Conservation (phyloP, 352 stramenopile genomes). For the Phytopythium vexans region DNA sequence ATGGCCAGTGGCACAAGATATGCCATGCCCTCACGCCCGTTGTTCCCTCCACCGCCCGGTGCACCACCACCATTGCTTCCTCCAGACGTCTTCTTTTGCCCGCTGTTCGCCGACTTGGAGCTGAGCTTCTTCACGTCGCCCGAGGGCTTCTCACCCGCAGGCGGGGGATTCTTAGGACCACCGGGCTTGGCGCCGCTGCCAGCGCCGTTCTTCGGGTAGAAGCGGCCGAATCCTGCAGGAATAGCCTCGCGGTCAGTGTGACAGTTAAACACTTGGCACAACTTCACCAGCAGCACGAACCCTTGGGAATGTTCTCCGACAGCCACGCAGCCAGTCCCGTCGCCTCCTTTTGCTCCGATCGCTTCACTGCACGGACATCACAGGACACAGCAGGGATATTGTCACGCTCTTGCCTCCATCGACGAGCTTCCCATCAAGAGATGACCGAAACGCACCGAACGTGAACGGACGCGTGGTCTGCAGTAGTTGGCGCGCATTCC, state of each 20-base stretch:
- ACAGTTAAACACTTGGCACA: background rate
- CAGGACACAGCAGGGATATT: background rate
- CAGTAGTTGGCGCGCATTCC: slow-evolving; percentile 40
- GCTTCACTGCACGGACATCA: slow-evolving; percentile 28
- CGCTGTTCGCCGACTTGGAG: slow-evolving; percentile 44
- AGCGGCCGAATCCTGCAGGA: slow-evolving; percentile 67
- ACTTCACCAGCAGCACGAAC: slow-evolving; percentile 10
- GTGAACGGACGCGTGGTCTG: slow-evolving; percentile 53
- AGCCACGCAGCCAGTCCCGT: slow-evolving; percentile 74
- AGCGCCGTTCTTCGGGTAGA: slow-evolving; percentile 78
- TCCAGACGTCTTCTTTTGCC: slow-evolving; percentile 29
- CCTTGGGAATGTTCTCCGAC: slow-evolving; percentile 75
- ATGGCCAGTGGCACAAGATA: slow-evolving; percentile 76
- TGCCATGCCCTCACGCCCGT: slow-evolving; percentile 56
- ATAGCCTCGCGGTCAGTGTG: background rate
- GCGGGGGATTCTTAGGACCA: slow-evolving; percentile 49
- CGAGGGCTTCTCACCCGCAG: slow-evolving; percentile 39
- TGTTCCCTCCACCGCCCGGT: slow-evolving; percentile 24
- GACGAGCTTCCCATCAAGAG: background rate
- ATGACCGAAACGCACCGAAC: slow-evolving; percentile 35
- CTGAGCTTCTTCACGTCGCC: slow-evolving; percentile 69
- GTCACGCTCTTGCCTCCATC: background rate
- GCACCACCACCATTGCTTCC: slow-evolving; percentile 23
- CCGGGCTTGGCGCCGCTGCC: slow-evolving; percentile 30
- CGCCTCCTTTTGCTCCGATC: slow-evolving; percentile 37